These are phyloP conservation scores for Astragalus glycyphyllos DNA, from an alignment of 306 rosid species.

Conservation along the genomic window DNA sequence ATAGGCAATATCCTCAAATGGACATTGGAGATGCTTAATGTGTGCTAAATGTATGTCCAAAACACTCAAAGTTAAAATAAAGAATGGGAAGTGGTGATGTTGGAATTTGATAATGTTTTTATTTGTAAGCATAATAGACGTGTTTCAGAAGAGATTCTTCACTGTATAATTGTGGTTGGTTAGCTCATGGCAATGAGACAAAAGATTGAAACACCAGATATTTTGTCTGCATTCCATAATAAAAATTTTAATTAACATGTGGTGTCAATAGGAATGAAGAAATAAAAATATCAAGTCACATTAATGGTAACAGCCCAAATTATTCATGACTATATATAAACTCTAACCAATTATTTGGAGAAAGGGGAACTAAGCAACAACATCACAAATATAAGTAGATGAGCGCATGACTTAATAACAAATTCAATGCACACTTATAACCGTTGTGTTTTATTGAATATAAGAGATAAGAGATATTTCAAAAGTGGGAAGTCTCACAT, in stretches of 20 bases:
- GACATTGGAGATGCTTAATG: not conserved
- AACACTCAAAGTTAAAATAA: not conserved
- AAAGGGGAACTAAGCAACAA: conserved; percentile 6
- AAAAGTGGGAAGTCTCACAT: no score
- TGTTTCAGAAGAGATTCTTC: conserved; percentile 7
- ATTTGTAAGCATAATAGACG: conserved; percentile 10
- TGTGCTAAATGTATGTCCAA: not conserved
- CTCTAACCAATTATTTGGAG: conserved; percentile 25
- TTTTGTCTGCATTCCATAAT: not conserved
- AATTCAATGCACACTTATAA: no score
- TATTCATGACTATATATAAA: conserved; percentile 3
- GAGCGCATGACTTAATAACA: not conserved
- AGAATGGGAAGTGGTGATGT: conserved; percentile 7
- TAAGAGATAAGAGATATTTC: no score
- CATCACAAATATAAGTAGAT: not conserved
- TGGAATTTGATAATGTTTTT: conserved; percentile 5
- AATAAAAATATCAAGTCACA: conserved; percentile 1
- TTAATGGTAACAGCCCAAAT: not conserved
- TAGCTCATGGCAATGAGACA: not conserved
- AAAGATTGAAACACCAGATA: conserved; percentile 4
- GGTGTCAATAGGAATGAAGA: conserved; percentile 6
- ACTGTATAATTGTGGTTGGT: not conserved
- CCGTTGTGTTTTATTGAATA: no score
- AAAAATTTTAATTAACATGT: conserved; percentile 7
- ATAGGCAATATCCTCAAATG: conserved; percentile 23